Conservation (phyloP, 202 grass and related monocot species). For the Bolboschoenoplectus hybrid region DNA sequence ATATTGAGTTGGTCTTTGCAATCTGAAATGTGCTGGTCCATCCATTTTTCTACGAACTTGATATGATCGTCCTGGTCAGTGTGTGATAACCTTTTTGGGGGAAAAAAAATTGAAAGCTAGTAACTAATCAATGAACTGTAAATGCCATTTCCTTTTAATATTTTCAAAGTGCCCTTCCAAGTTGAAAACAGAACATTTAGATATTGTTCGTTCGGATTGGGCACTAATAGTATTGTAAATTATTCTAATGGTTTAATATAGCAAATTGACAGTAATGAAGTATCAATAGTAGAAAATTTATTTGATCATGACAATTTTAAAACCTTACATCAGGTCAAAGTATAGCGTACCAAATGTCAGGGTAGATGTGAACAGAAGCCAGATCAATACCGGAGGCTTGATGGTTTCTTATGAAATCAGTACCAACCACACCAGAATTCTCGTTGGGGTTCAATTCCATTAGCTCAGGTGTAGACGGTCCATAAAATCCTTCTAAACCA, state of each 20-base stretch:
- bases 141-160: not conserved
- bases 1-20: conserved; percentile 63
- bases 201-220: not conserved
- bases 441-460: conserved; percentile 54
- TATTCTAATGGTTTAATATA: not conserved
- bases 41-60: conserved; percentile 72
- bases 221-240: not conserved
- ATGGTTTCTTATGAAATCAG: conserved; percentile 88
- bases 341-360: conserved; percentile 66
- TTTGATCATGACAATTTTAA: not conserved
- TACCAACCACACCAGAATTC: conserved; percentile 59
- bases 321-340: not conserved
- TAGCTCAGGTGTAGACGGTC: conserved; percentile 65
- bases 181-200: not conserved
- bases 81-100: conserved; percentile 57
- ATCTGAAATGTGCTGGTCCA: conserved; percentile 75
- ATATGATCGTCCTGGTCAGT: conserved; percentile 54
- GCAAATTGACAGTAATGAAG: not conserved
- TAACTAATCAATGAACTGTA: not conserved
- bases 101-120: not conserved
- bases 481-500: conserved; percentile 83
- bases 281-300: not conserved
- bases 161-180: not conserved
- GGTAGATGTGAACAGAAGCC: conserved; percentile 81
- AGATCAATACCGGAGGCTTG: conserved; percentile 62